Evolutionary conservation across 768 basidiomycete species (phyloP).

Genomic region (Paxillus rubicundulus): DNA sequence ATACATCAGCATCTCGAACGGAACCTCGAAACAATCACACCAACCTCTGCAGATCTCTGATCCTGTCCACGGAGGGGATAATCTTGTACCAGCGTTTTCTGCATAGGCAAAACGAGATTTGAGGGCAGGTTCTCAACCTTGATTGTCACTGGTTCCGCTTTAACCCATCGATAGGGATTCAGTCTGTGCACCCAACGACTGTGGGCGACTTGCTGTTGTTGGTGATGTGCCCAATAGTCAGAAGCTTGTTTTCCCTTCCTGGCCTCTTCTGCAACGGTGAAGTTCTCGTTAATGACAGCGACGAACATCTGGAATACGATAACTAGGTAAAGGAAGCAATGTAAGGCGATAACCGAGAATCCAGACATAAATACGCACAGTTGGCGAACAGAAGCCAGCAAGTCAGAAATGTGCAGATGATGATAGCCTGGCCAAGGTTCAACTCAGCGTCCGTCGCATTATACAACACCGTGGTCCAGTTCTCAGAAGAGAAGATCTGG

Average conservation of each 20-base stretch:
- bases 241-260: slow-evolving; percentile 82
- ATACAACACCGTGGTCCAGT: slow-evolving; percentile 85
- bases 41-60: slow-evolving; percentile 29
- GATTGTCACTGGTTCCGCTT: slow-evolving; percentile 67
- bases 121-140: slow-evolving; percentile 71
- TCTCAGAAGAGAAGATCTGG: slow-evolving; percentile 89
- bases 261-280: slow-evolving; percentile 85
- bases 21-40: slow-evolving; percentile 3
- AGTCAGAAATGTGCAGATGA: slow-evolving; percentile 70
- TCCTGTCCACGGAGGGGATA: slow-evolving; percentile 41
- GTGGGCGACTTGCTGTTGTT: slow-evolving; percentile 44
- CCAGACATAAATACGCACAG: slow-evolving; percentile 49
- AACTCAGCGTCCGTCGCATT: slow-evolving; percentile 58
- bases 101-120: slow-evolving; percentile 75
- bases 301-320: slow-evolving; percentile 95
- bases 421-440: slow-evolving; percentile 61
- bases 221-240: slow-evolving; percentile 60
- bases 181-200: slow-evolving; percentile 65
- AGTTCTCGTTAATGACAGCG: slow-evolving; percentile 96
- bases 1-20: slow-evolving; percentile 12
- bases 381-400: slow-evolving; percentile 92
- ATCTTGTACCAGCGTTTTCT: slow-evolving; percentile 69
- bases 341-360: background rate
- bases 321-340: slow-evolving; percentile 45
- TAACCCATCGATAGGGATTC: slow-evolving; percentile 88